These are phyloP conservation scores for Cucumis cinereus DNA, from an alignment of 306 rosid genomes.

Conservation along the genomic window DNA sequence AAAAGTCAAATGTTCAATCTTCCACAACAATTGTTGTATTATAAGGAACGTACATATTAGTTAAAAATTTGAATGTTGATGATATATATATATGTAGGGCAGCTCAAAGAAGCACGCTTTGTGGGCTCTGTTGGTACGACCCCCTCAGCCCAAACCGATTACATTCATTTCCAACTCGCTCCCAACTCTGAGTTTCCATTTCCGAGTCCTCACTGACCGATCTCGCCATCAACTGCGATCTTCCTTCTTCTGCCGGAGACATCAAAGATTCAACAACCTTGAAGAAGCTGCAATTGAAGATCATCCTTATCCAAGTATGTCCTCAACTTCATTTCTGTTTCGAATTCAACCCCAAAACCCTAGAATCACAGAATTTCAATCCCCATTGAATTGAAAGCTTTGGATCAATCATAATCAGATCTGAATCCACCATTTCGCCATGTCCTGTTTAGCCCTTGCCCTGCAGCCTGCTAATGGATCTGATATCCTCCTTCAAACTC, in stretches of 20 bases:
- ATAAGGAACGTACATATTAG: too few species aligned
- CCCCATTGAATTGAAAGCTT: background rate
- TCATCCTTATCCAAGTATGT: background rate
- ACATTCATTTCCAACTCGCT: background rate
- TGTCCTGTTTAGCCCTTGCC: conserved; percentile 86
- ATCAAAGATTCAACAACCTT: background rate
- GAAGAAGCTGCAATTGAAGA: background rate
- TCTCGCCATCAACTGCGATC: background rate
- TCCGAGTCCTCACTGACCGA: background rate
- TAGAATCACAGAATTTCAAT: background rate
- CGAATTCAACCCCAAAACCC: background rate
- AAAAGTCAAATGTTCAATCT: too few species aligned
- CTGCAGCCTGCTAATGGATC: conserved; percentile 77
- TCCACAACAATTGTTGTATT: too few species aligned
- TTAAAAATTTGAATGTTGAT: too few species aligned
- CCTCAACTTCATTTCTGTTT: background rate
- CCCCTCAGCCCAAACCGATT: background rate
- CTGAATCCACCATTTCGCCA: conserved; percentile 8
- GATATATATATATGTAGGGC: too few species aligned
- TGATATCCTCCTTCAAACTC: conserved; percentile 84
- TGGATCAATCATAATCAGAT: background rate
- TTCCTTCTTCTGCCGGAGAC: background rate
- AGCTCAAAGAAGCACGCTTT: too few species aligned
- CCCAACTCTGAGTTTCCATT: background rate
- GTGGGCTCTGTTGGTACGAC: too few species aligned